These are phyloP conservation scores for Chlorella sp. DNA, from an alignment of 139 green algal genomes.

Conservation along the genomic window DNA sequence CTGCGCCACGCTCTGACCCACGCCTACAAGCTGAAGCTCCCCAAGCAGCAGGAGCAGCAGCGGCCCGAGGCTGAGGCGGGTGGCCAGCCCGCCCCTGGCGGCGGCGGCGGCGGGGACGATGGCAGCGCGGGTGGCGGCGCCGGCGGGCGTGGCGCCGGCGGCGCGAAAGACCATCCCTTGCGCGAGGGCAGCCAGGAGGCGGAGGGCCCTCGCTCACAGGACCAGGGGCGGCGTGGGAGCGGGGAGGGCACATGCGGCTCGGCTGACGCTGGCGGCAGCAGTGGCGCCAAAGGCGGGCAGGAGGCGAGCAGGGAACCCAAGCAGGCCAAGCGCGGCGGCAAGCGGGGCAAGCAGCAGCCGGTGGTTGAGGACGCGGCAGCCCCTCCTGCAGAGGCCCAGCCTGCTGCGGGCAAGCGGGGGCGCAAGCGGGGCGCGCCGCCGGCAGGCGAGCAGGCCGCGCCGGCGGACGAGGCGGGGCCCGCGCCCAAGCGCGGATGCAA, in stretches of 20 bases:
- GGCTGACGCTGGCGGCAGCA: neutral
- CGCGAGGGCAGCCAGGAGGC: too few species aligned
- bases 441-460: too few species aligned
- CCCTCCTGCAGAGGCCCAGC: too few species aligned
- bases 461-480: too few species aligned
- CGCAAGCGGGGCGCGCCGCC: neutral
- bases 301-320: too few species aligned
- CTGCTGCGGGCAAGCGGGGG: too few species aligned
- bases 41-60: neutral
- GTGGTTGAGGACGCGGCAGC: too few species aligned
- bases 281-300: neutral
- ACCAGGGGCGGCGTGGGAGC: neutral
- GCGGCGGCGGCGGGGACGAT: neutral
- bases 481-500: too few species aligned
- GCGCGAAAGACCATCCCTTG: too few species aligned
- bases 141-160: neutral
- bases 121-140: neutral
- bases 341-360: neutral
- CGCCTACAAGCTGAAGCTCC: slow-evolving; percentile 16
- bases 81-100: neutral
- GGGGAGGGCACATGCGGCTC: neutral
- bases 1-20: slow-evolving; percentile 7
- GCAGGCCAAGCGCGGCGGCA: too few species aligned
- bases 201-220: too few species aligned
- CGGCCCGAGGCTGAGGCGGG: neutral